Percentiles rank a stretch among this genome's conserved stretches.
Conservation (phyloP, 1,139 yeast species). For the Suzukiozyma palmioleophila region DNA sequence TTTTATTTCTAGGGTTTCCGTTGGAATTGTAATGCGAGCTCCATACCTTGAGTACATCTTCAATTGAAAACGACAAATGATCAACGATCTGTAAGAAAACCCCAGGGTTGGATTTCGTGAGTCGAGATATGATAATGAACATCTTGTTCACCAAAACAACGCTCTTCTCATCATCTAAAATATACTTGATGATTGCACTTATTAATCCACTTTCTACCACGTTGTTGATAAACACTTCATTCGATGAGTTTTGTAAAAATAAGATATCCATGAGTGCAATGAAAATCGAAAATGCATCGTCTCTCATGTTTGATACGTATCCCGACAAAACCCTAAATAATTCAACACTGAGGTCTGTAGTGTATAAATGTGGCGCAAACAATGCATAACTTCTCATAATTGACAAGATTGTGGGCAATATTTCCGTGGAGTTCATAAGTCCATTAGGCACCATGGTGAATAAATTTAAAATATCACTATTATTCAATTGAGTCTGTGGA, state of each 20-base stretch:
- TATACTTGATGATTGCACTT: constrained; percentile 41
- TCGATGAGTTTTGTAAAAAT: constrained; percentile 23
- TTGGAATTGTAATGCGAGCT: constrained; percentile 39
- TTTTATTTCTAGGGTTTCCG: constrained; percentile 66
- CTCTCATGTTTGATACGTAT: constrained; percentile 61
- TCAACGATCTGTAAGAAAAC: constrained; percentile 35
- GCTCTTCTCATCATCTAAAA: constrained; percentile 47
- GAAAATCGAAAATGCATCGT: constrained; percentile 59
- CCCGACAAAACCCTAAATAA: constrained; percentile 52
- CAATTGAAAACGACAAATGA: constrained; percentile 24
- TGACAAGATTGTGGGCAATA: constrained; percentile 62
- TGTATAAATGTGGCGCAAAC: constrained; percentile 45
- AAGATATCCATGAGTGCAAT: constrained; percentile 59
- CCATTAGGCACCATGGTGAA: constrained; percentile 49
- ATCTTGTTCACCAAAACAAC: constrained; percentile 48
- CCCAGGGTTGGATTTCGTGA: constrained; percentile 45
- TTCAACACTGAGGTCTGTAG: constrained; percentile 25
- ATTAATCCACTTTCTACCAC: constrained; percentile 46
- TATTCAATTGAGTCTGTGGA: constrained; percentile 25
- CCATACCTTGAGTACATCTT: constrained; percentile 30
- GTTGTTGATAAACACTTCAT: constrained; percentile 26
- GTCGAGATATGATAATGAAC: constrained; percentile 50
- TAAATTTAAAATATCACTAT: constrained; percentile 34
- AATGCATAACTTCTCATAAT: constrained; percentile 71
- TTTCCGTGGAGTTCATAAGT: constrained; percentile 65